Percentiles rank a stretch among this genome's conserved stretches.
Conservation (phyloP, 1,284 basidiomycete species). For the Dichomitus squalens region DNA sequence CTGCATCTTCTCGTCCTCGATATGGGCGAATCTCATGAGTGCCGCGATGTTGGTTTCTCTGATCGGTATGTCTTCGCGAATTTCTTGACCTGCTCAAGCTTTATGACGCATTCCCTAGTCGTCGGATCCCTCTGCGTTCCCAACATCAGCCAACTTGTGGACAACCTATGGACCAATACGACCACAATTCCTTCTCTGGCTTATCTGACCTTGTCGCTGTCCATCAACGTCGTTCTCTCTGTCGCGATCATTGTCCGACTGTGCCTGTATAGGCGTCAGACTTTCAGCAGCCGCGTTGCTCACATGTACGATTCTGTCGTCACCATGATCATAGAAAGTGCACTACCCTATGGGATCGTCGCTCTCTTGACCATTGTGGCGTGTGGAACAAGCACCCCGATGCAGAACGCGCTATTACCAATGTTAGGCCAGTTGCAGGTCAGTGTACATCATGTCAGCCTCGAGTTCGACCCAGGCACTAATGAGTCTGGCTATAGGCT, state of each 20-base stretch:
- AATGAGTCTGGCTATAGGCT: conserved; percentile 19
- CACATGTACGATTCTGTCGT: conserved; percentile 26
- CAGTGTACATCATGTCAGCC: neutral
- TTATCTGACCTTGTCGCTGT: conserved; percentile 35
- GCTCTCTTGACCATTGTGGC: conserved; percentile 34
- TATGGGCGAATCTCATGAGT: neutral
- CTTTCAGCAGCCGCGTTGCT: neutral
- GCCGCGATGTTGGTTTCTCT: conserved; percentile 11
- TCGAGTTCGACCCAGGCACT: neutral
- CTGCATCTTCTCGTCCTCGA: conserved; percentile 19
- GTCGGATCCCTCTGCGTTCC: conserved; percentile 29
- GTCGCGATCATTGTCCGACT: conserved; percentile 31
- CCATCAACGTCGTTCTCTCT: conserved; percentile 33
- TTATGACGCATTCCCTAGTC: conserved; percentile 24
- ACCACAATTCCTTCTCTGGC: conserved; percentile 27
- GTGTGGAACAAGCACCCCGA: conserved; percentile 31
- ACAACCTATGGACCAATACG: conserved; percentile 26
- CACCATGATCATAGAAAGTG: conserved; percentile 33
- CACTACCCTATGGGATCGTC: conserved; percentile 32
- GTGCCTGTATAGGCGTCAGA: neutral
- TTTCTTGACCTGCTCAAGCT: conserved; percentile 5
- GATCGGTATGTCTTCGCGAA: conserved; percentile 20
- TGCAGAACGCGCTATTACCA: conserved; percentile 38
- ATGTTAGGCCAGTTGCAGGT: conserved; percentile 41
- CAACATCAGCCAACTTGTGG: conserved; percentile 25